These are phyloP conservation scores for Echinochloa phyllopogon DNA, from an alignment of 176 grass and related monocot genomes.

Conservation along the genomic window DNA sequence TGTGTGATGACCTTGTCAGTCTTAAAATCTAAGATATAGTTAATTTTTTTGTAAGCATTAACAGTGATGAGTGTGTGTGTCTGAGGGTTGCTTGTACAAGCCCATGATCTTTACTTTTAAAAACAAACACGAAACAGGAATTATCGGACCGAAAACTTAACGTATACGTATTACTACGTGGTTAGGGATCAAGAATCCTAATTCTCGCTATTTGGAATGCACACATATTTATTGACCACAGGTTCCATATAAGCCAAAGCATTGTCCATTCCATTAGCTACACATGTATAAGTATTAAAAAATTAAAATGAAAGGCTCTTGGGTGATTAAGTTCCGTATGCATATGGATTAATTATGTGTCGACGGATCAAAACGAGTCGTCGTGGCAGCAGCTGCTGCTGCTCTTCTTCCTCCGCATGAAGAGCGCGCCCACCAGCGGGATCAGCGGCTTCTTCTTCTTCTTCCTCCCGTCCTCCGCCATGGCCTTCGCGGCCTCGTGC, in stretches of 20 bases:
- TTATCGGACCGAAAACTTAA: no score
- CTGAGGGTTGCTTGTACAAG: no score
- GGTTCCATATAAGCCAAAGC: neutral
- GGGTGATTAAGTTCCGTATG: neutral
- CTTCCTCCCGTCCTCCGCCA: constrained; percentile 27
- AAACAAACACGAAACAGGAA: no score
- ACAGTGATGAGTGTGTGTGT: no score
- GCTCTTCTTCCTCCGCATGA: constrained; percentile 79
- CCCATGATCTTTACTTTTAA: no score
- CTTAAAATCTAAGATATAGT: no score
- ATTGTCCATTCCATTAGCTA: neutral
- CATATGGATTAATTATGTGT: neutral
- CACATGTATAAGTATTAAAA: neutral
- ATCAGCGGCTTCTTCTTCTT: constrained; percentile 91
- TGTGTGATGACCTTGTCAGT: no score
- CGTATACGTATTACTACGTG: no score
- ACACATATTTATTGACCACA: neutral
- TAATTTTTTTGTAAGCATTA: no score
- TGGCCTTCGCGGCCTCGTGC: constrained; percentile 2
- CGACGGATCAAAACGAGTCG: constrained; percentile 36
- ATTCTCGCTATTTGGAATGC: no score
- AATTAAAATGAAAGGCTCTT: neutral
- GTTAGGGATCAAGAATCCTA: no score
- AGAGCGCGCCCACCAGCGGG: constrained; percentile 70
- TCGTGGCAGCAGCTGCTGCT: constrained; percentile 15